phyloP scores from a whole-genome alignment of 495 filamentous ascomycete species.

The Aspergillus coremiiformis region DNA sequence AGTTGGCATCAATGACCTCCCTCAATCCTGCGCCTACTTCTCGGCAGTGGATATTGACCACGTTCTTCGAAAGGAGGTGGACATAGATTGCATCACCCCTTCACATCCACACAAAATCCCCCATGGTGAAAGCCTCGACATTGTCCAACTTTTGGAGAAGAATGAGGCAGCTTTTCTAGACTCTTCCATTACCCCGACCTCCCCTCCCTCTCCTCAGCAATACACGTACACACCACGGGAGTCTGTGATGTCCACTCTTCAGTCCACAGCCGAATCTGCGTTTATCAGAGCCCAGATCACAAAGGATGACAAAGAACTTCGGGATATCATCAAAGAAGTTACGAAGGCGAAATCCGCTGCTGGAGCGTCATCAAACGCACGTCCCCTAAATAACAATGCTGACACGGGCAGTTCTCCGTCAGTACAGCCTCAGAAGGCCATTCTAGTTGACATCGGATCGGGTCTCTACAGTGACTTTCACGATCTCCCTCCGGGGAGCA shows the following conservation, averaged over 20 bases:
- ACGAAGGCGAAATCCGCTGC: slow-evolving; percentile 17
- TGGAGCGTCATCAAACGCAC: slow-evolving; percentile 8
- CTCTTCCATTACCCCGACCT: slow-evolving; percentile 46
- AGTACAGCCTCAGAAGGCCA: slow-evolving; percentile 39
- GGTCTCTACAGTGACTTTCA: slow-evolving; percentile 33
- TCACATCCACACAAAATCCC: slow-evolving; percentile 72
- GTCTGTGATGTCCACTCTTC: slow-evolving; percentile 71
- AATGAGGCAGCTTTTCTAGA: slow-evolving; percentile 59
- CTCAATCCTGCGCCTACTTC: slow-evolving; percentile 91
- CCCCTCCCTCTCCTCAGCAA: slow-evolving; percentile 44
- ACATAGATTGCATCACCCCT: slow-evolving; percentile 95
- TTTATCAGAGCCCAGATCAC: slow-evolving; percentile 83
- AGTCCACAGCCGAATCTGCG: slow-evolving; percentile 43
- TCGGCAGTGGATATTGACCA: slow-evolving; percentile 90
- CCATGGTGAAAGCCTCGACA: slow-evolving; percentile 79
- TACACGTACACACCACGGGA: slow-evolving; percentile 61
- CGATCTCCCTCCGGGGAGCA: slow-evolving; percentile 19
- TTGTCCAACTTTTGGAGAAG: slow-evolving; percentile 63
- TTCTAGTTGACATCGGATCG: slow-evolving; percentile 40
- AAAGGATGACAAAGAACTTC: slow-evolving; percentile 63
- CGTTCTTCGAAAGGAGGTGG: slow-evolving; percentile 91
- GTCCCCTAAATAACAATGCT: slow-evolving; percentile 14
- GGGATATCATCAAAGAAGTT: slow-evolving; percentile 59
- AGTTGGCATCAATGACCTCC: slow-evolving; percentile 90
- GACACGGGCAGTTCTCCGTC: slow-evolving; percentile 19